Base-by-base conservation (phyloP, 257 asterid genomes). In the Nicotiana noctiflora region DNA sequence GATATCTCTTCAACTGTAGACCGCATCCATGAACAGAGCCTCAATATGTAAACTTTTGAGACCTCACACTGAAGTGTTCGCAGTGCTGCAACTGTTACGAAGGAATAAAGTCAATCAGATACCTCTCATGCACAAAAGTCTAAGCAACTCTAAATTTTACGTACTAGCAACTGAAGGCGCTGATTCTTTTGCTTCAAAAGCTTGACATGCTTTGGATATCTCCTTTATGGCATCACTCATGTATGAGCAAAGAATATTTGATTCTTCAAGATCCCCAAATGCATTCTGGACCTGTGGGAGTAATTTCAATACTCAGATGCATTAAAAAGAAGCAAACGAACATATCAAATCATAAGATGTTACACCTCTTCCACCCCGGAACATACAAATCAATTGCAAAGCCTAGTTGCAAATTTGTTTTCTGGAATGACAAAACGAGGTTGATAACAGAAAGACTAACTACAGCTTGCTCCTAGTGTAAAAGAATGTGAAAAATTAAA, bases 1-100 rank as follows among this genome's bases (percentile, higher is more conserved):
- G 96, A 88, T 87, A 95, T 89, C 88, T 92, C 99, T 79, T 92
- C 97, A 59, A 93, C 86, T 80, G 97, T 89, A 81, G 92, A 83
- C 60, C 95, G 94, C 98, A 95, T 95, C 99, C 99, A 95, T 59
- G 98, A 91, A 88, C 99, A 93, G 59, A 95, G 93, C 92, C 98
- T 91, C 82, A 88, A 77, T 85, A 92, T 90, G 86, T 92, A 95
- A 84, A 93, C 86, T 84, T 90, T 95, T 55, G 98, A 92, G 81
- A 92, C 86, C 90, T 95, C 96, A 68, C 90, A 91, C 85, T 92
- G 98, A 83, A 95, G 98, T 34, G 88, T 75, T 84, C 97, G 89
- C 90, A 95, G 81, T 81, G 89, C 92, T 79, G 92, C 76, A 82
- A 92, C 99, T 95, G 97, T 87, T 82, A 85, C 25, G 49, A 46